Base-by-base conservation (phyloP, 1,284 basidiomycete genomes). In the Pseudozyma pruni region DNA sequence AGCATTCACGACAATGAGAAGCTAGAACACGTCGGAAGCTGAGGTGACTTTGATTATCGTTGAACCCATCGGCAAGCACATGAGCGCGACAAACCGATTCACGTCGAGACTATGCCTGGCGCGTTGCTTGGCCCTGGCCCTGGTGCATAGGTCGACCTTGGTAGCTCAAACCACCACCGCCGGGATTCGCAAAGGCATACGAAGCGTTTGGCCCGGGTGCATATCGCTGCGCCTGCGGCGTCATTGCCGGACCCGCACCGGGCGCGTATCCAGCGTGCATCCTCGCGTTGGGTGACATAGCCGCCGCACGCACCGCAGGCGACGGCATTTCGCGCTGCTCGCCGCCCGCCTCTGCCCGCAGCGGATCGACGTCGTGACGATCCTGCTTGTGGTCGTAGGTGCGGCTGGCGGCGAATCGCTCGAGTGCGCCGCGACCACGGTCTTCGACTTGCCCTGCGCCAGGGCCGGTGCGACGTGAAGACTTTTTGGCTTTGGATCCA, bases 361-460 rank as follows among this genome's bases (percentile, higher is more conserved):
- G 27, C 7, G 59, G 57, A n/a, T 64, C 67, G 25, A 55, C 25
- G 22, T 73, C 57, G 48, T 73, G 71, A 17, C 55, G 50, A 40
- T 73, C 71, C 14, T 66, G 44, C 44, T 48, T 53, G 33, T 55
- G 52, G 33, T 64, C 66, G 33, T 73, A 73, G 1, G 45, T 37
- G 14, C 71, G 61, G 38, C 56, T 69, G 16, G 54, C 55, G 4
- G 64, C 71, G 22, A 73, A 59, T 4, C 60, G 48, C 29, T 73
- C 71, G 6, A 73, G 55, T 19, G 47, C 43, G 25, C 61, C 61
- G 20, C 37, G 50, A 5, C 69, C 52, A 17, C 48, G 58, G 14
- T 72, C 69, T 31, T 56, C 59, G 25, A 25, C 29, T 10, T 44
- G 43, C 19, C 31, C 19, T 4, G 41, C 50, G 19, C 46, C 62